phyloP scores from a whole-genome alignment of 768 basidiomycete genomes.

The Russula brevipes region DNA sequence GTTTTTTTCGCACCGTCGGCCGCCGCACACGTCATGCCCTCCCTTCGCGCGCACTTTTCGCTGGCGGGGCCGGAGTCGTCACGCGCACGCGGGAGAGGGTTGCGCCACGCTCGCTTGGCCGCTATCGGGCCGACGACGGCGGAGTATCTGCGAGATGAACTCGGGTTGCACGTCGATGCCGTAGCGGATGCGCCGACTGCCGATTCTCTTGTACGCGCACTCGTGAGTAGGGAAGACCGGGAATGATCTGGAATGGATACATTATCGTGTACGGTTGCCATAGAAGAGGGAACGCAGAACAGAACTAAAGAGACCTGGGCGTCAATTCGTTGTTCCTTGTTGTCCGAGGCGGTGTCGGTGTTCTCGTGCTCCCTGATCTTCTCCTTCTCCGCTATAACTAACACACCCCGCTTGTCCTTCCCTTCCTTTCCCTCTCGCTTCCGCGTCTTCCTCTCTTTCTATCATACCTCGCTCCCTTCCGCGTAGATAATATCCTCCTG shows the following conservation, averaged over 20 bases:
- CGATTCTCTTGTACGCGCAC: slow-evolving; percentile 39
- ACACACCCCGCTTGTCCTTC: background rate
- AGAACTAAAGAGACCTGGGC: too few species aligned
- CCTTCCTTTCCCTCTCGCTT: background rate
- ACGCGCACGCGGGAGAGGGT: background rate
- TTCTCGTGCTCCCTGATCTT: too few species aligned
- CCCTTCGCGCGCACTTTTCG: slow-evolving; percentile 42
- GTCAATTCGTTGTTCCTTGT: too few species aligned
- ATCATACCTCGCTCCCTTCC: too few species aligned
- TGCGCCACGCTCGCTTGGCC: slow-evolving; percentile 36
- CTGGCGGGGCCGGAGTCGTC: slow-evolving; percentile 27
- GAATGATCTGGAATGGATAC: background rate
- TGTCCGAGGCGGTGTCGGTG: too few species aligned
- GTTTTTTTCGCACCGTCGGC: slow-evolving; percentile 73
- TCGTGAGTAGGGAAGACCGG: slow-evolving; percentile 21
- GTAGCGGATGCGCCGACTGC: slow-evolving; percentile 53
- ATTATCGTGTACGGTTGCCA: too few species aligned
- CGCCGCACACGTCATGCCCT: slow-evolving; percentile 51
- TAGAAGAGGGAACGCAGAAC: too few species aligned
- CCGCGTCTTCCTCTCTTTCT: background rate
- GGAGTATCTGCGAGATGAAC: slow-evolving; percentile 42
- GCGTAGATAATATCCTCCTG: background rate
- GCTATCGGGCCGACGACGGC: slow-evolving; percentile 68
- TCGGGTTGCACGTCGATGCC: slow-evolving; percentile 49
- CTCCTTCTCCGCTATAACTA: too few species aligned